Evolutionary conservation across 768 basidiomycete genomes (phyloP).

Genomic region (Imleria badia): DNA sequence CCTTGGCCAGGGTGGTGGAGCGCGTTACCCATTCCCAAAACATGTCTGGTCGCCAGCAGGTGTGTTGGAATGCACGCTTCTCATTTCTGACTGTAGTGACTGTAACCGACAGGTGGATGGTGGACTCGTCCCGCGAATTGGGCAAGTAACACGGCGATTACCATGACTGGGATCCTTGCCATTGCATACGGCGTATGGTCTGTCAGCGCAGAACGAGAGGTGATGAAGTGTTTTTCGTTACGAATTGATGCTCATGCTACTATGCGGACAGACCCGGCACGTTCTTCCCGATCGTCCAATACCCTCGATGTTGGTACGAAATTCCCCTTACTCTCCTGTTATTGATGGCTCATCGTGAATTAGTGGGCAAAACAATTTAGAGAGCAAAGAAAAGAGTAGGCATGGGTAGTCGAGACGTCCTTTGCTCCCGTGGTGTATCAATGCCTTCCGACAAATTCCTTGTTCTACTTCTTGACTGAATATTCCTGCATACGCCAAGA

Average conservation of each 20-base stretch:
- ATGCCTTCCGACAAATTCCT: background rate
- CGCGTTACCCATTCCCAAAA: constrained; percentile 90
- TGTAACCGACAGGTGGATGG: constrained; percentile 75
- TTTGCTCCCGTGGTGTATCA: background rate
- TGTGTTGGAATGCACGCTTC: constrained; percentile 29
- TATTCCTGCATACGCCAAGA: background rate
- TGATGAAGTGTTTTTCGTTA: constrained; percentile 28
- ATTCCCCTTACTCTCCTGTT: background rate
- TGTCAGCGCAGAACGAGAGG: constrained; percentile 79
- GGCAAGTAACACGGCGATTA: constrained; percentile 80
- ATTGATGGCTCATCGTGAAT: background rate
- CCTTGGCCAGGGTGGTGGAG: constrained; percentile 66
- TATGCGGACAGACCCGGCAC: constrained; percentile 48
- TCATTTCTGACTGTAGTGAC: background rate
- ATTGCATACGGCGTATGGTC: constrained; percentile 68
- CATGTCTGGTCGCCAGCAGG: constrained; percentile 94
- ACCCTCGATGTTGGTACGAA: constrained; percentile 74
- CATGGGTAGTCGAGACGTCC: constrained; percentile 1
- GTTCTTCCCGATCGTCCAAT: constrained; percentile 65
- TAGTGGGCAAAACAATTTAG: constrained; percentile 56
- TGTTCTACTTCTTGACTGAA: background rate
- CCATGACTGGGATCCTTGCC: constrained; percentile 64
- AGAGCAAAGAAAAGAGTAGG: constrained; percentile 24
- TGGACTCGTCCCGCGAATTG: constrained; percentile 92
- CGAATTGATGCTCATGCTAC: constrained; percentile 4